phyloP scores from a whole-genome alignment of 1,139 yeast species.

The Chernovozyma aurita region DNA sequence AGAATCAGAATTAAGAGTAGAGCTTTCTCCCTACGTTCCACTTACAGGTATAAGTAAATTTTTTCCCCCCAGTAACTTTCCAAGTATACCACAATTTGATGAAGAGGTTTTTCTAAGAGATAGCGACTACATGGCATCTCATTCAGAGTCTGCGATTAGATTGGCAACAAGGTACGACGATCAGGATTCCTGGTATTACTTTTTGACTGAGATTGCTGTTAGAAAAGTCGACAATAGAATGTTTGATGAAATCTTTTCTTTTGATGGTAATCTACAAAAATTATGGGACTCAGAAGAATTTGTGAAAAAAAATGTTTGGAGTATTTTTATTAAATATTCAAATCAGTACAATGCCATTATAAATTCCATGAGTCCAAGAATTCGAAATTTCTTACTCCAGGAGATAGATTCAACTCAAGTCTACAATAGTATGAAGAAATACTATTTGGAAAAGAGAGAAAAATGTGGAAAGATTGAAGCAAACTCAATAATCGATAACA shows the following conservation, averaged over 20 bases:
- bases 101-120: slow-evolving; percentile 18
- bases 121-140: slow-evolving; percentile 12
- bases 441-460: slow-evolving; percentile 13
- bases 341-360: slow-evolving; percentile 41
- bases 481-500: slow-evolving; percentile 10
- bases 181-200: slow-evolving; percentile 44
- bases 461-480: slow-evolving; percentile 8
- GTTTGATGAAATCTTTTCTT: slow-evolving; percentile 34
- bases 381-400: slow-evolving; percentile 30
- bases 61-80: slow-evolving; percentile 40
- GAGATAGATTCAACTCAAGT: slow-evolving; percentile 33
- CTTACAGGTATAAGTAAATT: slow-evolving; percentile 38
- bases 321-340: slow-evolving; percentile 28
- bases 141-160: slow-evolving; percentile 25
- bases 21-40: slow-evolving; percentile 41
- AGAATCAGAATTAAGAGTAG: slow-evolving; percentile 43
- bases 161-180: slow-evolving; percentile 31
- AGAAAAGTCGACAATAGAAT: slow-evolving; percentile 43
- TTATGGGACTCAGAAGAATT: slow-evolving; percentile 29
- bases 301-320: slow-evolving; percentile 23
- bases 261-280: slow-evolving; percentile 11
- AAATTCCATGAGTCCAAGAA: slow-evolving; percentile 31
- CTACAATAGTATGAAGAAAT: slow-evolving; percentile 24
- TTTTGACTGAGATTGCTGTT: slow-evolving; percentile 45
- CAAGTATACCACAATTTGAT: slow-evolving; percentile 25